These are phyloP conservation scores for Rosa persica DNA, from an alignment of 306 rosid genomes.

Conservation along the genomic window DNA sequence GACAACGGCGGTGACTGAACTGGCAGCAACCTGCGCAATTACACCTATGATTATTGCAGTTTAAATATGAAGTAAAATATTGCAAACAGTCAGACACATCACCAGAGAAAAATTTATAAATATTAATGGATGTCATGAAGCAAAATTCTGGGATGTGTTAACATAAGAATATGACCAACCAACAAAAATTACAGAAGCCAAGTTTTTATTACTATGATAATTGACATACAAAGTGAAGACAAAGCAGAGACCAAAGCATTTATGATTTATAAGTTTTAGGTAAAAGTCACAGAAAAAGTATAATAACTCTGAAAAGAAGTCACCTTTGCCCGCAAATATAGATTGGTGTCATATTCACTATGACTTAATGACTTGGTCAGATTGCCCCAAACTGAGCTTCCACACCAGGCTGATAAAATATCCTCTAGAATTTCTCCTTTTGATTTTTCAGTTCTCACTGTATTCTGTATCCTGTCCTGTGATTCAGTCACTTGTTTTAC, in stretches of 20 bases:
- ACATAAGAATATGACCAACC: background rate
- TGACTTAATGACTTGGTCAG: slow-evolving; percentile 60
- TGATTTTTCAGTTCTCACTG: slow-evolving; percentile 43
- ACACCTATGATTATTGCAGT: slow-evolving; percentile 2
- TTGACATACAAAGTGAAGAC: background rate
- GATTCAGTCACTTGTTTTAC: slow-evolving; percentile 54
- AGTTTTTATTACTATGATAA: background rate
- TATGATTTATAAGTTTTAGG: background rate
- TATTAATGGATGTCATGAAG: background rate
- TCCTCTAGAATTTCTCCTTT: slow-evolving; percentile 41
- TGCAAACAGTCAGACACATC: background rate
- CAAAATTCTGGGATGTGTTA: too few species aligned
- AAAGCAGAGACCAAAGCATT: slow-evolving; percentile 1
- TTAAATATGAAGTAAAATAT: background rate
- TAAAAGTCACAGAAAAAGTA: background rate
- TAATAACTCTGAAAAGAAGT: slow-evolving; percentile 9
- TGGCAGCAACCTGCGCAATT: slow-evolving; percentile 69
- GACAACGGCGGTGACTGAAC: slow-evolving; percentile 69
- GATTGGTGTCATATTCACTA: slow-evolving; percentile 44
- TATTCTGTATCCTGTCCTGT: slow-evolving; percentile 43
- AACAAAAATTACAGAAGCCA: background rate
- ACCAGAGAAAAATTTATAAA: background rate
- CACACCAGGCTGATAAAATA: slow-evolving; percentile 62
- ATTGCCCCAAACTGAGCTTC: slow-evolving; percentile 55
- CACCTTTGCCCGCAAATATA: slow-evolving; percentile 67